phyloP scores from a whole-genome alignment of 176 grass and related monocot species.

The Paspalum notatum region DNA sequence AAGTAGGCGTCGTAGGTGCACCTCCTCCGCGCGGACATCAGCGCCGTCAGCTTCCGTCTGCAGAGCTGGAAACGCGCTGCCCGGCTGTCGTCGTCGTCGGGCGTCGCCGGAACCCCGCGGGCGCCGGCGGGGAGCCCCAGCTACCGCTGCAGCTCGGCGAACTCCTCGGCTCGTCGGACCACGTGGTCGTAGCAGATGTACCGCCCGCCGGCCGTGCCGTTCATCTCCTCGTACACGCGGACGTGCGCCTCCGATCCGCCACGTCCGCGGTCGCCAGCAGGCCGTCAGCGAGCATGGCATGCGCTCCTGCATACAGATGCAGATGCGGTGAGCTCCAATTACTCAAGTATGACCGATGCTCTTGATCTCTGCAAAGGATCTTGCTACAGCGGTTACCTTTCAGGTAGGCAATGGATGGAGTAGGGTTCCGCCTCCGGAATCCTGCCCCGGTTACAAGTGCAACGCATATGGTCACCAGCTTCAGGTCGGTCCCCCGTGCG shows the following conservation, averaged over 20 bases:
- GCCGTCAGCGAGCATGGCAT: constrained; percentile 71
- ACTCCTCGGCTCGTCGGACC: constrained; percentile 70
- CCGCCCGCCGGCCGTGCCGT: constrained; percentile 70
- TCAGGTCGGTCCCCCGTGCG: constrained; percentile 81
- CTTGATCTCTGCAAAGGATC: background rate
- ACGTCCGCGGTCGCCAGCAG: constrained; percentile 76
- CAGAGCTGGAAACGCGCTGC: constrained; percentile 68
- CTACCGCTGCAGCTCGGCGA: constrained; percentile 74
- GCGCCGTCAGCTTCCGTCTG: constrained; percentile 74
- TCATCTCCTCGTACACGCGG: constrained; percentile 83
- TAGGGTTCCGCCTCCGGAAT: constrained; percentile 83
- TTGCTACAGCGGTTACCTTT: constrained; percentile 57
- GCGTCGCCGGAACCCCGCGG: background rate
- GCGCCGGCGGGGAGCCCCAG: constrained; percentile 55
- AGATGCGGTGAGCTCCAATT: background rate
- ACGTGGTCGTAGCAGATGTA: constrained; percentile 93
- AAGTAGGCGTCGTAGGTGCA: constrained; percentile 79
- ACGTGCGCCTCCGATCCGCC: constrained; percentile 89
- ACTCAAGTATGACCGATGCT: background rate
- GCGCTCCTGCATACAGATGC: constrained; percentile 55
- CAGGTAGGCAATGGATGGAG: constrained; percentile 88
- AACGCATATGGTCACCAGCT: constrained; percentile 80
- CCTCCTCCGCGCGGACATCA: constrained; percentile 65
- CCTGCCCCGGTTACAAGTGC: constrained; percentile 79
- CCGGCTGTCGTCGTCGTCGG: constrained; percentile 3